Conservation (phyloP, 768 basidiomycete genomes). For the Kwoniella heveanensis region DNA sequence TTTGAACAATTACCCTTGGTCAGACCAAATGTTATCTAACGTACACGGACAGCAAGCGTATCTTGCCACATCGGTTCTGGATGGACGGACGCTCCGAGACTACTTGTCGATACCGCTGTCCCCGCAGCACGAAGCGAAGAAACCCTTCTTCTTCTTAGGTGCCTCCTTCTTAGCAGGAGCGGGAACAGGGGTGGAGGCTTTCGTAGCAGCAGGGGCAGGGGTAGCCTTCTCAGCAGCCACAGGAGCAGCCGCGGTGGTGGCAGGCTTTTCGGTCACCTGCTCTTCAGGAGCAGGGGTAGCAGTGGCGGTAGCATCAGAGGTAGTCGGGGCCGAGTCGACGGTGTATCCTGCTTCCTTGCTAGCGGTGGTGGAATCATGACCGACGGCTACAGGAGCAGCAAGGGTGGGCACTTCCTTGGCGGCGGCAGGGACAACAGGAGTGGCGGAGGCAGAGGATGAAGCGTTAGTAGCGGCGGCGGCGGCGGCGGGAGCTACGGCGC, state of each 20-base stretch:
- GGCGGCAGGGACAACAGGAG: conserved; percentile 2
- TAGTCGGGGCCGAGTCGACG: conserved; percentile 5
- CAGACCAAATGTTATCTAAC: too few species aligned
- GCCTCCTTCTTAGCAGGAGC: conserved; percentile 11
- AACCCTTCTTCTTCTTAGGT: conserved; percentile 33
- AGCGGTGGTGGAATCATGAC: neutral
- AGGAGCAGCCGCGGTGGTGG: conserved; percentile 7
- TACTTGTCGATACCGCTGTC: conserved; percentile 29
- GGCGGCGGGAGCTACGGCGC: conserved; percentile 9
- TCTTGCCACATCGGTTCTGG: too few species aligned
- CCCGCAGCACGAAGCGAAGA: conserved; percentile 36
- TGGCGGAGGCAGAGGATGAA: conserved; percentile 1
- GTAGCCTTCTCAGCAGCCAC: conserved; percentile 8
- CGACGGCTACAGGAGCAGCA: conserved; percentile 4
- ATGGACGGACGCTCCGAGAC: too few species aligned
- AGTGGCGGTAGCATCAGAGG: conserved; percentile 9
- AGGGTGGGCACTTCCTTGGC: conserved; percentile 3
- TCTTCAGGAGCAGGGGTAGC: conserved; percentile 10
- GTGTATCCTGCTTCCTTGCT: neutral
- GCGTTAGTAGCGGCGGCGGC: conserved; percentile 7
- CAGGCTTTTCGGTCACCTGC: conserved; percentile 7
- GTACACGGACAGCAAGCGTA: too few species aligned
- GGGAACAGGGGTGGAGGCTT: neutral
- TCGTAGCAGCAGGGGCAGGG: neutral
- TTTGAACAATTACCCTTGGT: too few species aligned